Evolutionary conservation across 2,329 filamentous ascomycete genomes (phyloP).

Genomic region (Grosmannia penicillata): DNA sequence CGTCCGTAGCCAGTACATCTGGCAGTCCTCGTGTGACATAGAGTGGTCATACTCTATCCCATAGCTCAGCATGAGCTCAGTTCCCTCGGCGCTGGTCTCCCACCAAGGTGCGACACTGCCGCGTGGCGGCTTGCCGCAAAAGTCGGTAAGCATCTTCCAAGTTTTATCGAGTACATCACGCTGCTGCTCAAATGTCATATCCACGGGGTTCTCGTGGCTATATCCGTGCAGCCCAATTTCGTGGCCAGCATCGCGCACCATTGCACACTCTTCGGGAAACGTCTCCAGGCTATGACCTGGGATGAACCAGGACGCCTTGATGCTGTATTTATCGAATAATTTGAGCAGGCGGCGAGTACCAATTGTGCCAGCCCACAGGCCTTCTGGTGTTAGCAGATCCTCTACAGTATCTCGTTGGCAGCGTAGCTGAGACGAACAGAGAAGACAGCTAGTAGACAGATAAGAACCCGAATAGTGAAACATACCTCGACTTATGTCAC

Average conservation of each 20-base stretch:
- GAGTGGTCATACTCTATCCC: constrained; percentile 57
- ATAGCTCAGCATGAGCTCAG: constrained; percentile 48
- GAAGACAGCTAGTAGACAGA: background rate
- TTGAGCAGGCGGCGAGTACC: constrained; percentile 53
- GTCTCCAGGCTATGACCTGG: constrained; percentile 33
- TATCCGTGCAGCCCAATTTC: constrained; percentile 31
- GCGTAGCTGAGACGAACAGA: background rate
- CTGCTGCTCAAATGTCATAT: constrained; percentile 57
- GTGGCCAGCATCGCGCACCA: constrained; percentile 29
- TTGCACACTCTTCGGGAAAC: constrained; percentile 29
- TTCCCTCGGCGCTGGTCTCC: constrained; percentile 56
- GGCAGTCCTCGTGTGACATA: constrained; percentile 51
- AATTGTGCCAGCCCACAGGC: constrained; percentile 51
- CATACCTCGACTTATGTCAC: constrained; percentile 54
- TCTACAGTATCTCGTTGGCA: too few species aligned
- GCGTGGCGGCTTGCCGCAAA: constrained; percentile 56
- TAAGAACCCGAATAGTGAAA: too few species aligned
- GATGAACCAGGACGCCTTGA: constrained; percentile 46
- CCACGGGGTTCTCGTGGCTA: constrained; percentile 25
- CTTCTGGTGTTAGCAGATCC: background rate
- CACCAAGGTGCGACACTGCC: constrained; percentile 63
- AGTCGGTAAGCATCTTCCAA: constrained; percentile 54
- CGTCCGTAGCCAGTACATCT: constrained; percentile 47
- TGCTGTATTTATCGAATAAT: constrained; percentile 56
- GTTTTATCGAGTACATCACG: constrained; percentile 61